Base-by-base conservation (phyloP, 2,329 filamentous ascomycete species). In the Cordyceps militaris region DNA sequence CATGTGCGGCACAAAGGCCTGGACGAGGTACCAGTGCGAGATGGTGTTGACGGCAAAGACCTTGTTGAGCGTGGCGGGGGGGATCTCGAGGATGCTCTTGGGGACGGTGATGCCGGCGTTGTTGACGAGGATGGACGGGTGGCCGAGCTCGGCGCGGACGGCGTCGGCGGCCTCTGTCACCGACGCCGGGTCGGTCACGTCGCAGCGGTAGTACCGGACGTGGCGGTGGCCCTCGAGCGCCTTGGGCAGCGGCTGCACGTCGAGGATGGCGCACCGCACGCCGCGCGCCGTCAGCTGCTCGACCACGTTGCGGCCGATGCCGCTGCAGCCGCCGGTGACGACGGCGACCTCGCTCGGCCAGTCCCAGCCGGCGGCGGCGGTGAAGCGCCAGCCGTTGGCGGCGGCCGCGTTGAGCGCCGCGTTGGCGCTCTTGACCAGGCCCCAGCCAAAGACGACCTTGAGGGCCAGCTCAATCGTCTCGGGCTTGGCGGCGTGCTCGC, bases 251-350 rank as follows among this genome's bases (percentile, higher is more conserved):
- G 46, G 26, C 38, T 38, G 43, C 42, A 87, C 78, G 70, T 90
- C 87, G 34, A 90, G 66, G 3, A 89, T 82, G 0, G 82, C 84
- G 24, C 89, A 83, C 62, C 79, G 84, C 62, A 86, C 75, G 0
- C 79, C 80, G 56, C 71, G 73, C 65, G 82, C 79, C 0, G 80
- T 82, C 16, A 91, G 74, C 53, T 84, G 68, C 59, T 76, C 73
- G 4, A 85, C 85, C 2, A 88, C 75, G 32, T 79, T 73, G 38
- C 77, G 79, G 9, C 87, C 87, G 64, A 90, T 88, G 0, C 86
- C 87, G 59, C 82, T 81, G 49, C 83, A 82, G 10, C 87, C 87
- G 14, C 87, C 87, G 0, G 87, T 89, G 26, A 89, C 77, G 44
- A 89, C 74, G 3, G 86, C 82, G 42, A 89, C 75, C 71, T 89